phyloP scores from a whole-genome alignment of 2,329 filamentous ascomycete genomes.

The Bertia moriformis region DNA sequence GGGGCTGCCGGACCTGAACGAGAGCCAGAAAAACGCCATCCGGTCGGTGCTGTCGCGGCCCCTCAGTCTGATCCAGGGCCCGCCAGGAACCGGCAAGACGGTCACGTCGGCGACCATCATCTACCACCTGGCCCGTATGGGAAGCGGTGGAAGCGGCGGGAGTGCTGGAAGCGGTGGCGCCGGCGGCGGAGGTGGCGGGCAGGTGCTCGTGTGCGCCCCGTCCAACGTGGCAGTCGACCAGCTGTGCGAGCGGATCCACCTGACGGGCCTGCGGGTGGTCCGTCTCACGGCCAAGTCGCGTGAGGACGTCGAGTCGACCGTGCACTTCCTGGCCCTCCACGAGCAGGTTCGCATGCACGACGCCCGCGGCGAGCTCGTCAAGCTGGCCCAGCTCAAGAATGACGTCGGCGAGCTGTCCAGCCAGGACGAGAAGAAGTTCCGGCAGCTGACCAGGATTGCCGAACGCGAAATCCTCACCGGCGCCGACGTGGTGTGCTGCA shows the following conservation, averaged over 20 bases:
- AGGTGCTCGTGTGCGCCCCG: slow-evolving; percentile 89
- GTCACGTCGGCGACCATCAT: slow-evolving; percentile 98
- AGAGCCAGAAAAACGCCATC: slow-evolving; percentile 89
- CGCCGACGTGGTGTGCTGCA: slow-evolving; percentile 96
- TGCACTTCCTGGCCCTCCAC: slow-evolving; percentile 86
- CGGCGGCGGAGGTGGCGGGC: slow-evolving; percentile 86
- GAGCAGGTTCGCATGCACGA: slow-evolving; percentile 97
- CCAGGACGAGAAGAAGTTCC: slow-evolving; percentile 96
- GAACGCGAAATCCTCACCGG: slow-evolving; percentile 91
- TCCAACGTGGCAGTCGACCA: slow-evolving; percentile 98
- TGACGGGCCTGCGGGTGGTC: slow-evolving; percentile 87
- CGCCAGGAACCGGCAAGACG: slow-evolving; percentile 93
- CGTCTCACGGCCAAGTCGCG: slow-evolving; percentile 94
- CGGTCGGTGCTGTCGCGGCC: slow-evolving; percentile 89
- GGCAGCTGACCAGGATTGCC: slow-evolving; percentile 81
- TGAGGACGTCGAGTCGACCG: slow-evolving; percentile 96
- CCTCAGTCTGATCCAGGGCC: slow-evolving; percentile 88
- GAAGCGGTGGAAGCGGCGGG: too few relatives aligned
- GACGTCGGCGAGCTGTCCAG: slow-evolving; percentile 84
- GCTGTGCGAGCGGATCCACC: slow-evolving; percentile 89
- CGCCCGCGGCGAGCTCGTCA: slow-evolving; percentile 82
- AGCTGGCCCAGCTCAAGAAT: slow-evolving; percentile 82
- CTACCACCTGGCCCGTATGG: slow-evolving; percentile 88
- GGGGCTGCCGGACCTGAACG: slow-evolving; percentile 83
- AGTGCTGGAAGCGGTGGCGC: too few relatives aligned